phyloP scores from a whole-genome alignment of 148 eudicot genomes.

The Amaranthus cruentus region DNA sequence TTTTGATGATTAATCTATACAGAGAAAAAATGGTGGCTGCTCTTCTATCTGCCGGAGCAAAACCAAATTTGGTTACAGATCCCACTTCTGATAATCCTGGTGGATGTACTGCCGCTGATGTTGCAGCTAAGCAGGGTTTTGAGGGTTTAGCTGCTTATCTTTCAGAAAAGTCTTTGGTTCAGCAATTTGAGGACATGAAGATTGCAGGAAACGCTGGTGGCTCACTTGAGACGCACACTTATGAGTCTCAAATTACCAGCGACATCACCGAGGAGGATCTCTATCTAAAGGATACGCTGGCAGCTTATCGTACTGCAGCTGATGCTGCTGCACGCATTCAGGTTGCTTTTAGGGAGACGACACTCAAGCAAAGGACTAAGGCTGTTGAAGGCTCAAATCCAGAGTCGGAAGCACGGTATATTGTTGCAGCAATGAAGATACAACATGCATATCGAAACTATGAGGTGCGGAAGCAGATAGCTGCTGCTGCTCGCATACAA shows the following conservation, averaged over 20 bases:
- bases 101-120: slow-evolving; percentile 79
- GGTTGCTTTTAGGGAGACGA: slow-evolving; percentile 68
- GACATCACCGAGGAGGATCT: slow-evolving; percentile 60
- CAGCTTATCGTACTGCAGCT: slow-evolving; percentile 92
- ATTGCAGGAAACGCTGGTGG: slow-evolving; percentile 85
- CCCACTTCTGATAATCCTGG: slow-evolving; percentile 74
- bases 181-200: slow-evolving; percentile 79
- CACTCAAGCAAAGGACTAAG: slow-evolving; percentile 52
- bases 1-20: slow-evolving; percentile 17
- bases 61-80: slow-evolving; percentile 86
- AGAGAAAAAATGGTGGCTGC: slow-evolving; percentile 88
- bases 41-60: slow-evolving; percentile 94
- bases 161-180: slow-evolving; percentile 76
- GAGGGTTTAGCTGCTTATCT: slow-evolving; percentile 91
- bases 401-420: slow-evolving; percentile 68
- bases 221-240: slow-evolving; percentile 48
- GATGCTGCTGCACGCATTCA: slow-evolving; percentile 97
- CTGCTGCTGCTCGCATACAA: slow-evolving; percentile 82
- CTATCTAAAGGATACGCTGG: slow-evolving; percentile 69
- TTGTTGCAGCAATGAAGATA: slow-evolving; percentile 89
- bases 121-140: slow-evolving; percentile 62
- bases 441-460: slow-evolving; percentile 82
- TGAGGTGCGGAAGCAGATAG: slow-evolving; percentile 55
- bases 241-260: slow-evolving; percentile 27
- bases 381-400: slow-evolving; percentile 41